Evolutionary conservation across 1,284 basidiomycete genomes (phyloP).

Genomic region (Trametes sp.): DNA sequence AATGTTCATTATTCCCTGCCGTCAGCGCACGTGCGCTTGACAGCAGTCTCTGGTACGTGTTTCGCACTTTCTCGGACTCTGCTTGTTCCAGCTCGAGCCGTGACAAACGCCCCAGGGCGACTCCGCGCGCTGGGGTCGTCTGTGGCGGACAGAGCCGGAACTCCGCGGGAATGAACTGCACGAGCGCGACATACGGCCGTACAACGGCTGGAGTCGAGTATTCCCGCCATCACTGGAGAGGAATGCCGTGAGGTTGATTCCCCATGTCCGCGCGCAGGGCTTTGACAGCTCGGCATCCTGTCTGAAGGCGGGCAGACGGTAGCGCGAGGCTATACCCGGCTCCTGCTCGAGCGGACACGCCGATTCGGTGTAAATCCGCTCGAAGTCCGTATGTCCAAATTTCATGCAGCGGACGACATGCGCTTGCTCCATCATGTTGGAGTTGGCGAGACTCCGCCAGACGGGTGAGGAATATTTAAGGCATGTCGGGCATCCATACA

Average conservation of each 20-base stretch:
- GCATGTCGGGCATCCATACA: neutral
- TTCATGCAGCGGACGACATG: slow-evolving; percentile 5
- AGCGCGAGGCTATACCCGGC: slow-evolving; percentile 17
- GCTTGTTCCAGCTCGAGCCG: neutral
- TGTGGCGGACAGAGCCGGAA: slow-evolving; percentile 16
- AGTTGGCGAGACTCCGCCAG: neutral
- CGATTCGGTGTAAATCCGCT: slow-evolving; percentile 10
- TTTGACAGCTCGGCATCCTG: slow-evolving; percentile 26
- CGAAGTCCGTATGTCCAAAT: slow-evolving; percentile 23
- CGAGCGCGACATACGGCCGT: slow-evolving; percentile 8
- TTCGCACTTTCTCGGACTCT: slow-evolving; percentile 1
- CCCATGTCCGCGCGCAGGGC: slow-evolving; percentile 15
- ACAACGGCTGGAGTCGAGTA: slow-evolving; percentile 13
- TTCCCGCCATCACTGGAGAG: neutral
- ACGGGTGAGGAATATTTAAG: slow-evolving; percentile 4
- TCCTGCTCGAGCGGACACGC: slow-evolving; percentile 12
- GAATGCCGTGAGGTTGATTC: slow-evolving; percentile 16
- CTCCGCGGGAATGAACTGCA: slow-evolving; percentile 14
- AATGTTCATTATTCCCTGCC: slow-evolving; percentile 1
- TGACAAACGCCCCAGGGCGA: neutral
- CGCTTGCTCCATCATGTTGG: slow-evolving; percentile 5
- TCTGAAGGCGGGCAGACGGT: slow-evolving; percentile 18
- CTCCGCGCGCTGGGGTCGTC: neutral
- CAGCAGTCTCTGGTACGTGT: slow-evolving; percentile 16
- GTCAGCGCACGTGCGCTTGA: slow-evolving; percentile 3